Evolutionary conservation across 192 early-diverging fungal genomes (phyloP), one percentile per base, ranked within the genome.

Genomic region (Glomus cerebriforme): DNA sequence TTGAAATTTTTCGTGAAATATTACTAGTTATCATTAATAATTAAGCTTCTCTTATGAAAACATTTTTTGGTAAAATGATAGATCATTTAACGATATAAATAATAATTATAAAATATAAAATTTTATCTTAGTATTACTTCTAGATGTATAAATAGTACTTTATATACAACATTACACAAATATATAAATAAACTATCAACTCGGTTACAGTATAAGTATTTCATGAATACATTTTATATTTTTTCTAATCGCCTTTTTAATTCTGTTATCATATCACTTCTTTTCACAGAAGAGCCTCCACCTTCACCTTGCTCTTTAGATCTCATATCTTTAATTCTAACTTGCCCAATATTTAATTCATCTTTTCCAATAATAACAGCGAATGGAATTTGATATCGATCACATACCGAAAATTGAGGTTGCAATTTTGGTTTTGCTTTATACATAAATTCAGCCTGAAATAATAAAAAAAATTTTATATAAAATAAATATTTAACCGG

Each of bases 381-480:
- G 65, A 94, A 90, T 1, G 98, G 98, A 75, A 99, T 97, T 71
- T 90, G 89, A 60, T 96, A 93, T 32, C 88, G 89, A 71, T 97
- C 94, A 80, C 95, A 96, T 9, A 80, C 85, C 62, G 91, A 88
- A 82, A 91, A 96, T 85, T 99, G 95, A 6, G 81, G 82, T 63
- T 93, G 91, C 64, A 93, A 85, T 77, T 91, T 89, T 13, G 95
- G 94, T 82, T 98, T 97, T n/a, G 84, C 83, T 87, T 99, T 99
- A 87, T 93, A 97, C 78, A 92, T 85, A 84, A 93, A 98, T 82
- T 97, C 93, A 35, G 97, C 93, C 34, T 87, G 26, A 12, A 39
- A 69, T n/a, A 7, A 49, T 1, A 22, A 68, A 68, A 43, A n/a
- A 34, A 17, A 39, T 26, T 35, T 35, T 19, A 60, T 24, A 60